Evolutionary conservation across 495 filamentous ascomycete species (phyloP).

Genomic region (Daldinia childiae): DNA sequence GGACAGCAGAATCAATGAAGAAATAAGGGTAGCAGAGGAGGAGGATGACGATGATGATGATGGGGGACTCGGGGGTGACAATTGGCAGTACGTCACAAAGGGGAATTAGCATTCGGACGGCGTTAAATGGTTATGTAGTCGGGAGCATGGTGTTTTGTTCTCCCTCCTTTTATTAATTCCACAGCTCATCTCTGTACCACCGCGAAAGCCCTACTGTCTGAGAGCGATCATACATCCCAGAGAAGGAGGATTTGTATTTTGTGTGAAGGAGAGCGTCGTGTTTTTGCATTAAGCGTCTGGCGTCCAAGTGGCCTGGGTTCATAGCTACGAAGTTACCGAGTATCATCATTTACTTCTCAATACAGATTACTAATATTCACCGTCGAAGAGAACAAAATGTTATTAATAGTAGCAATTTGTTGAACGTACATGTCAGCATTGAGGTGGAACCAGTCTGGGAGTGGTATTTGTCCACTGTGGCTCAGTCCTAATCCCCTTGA

Average conservation of each 20-base stretch:
- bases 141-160: conserved; percentile 4
- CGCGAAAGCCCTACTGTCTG: conserved; percentile 9
- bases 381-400: background rate
- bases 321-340: conserved; percentile 23
- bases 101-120: conserved; percentile 21
- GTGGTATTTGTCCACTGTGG: background rate
- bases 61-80: background rate
- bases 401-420: background rate
- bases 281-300: conserved; percentile 42
- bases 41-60: background rate
- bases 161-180: conserved; percentile 1
- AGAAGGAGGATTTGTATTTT: conserved; percentile 29
- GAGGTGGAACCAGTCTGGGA: background rate
- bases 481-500: background rate
- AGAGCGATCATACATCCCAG: conserved; percentile 16
- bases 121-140: conserved; percentile 20
- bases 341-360: conserved; percentile 4
- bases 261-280: conserved; percentile 10
- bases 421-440: background rate
- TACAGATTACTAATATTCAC: conserved; percentile 2
- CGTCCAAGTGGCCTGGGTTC: conserved; percentile 34
- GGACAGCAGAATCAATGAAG: background rate
- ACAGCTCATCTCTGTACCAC: background rate
- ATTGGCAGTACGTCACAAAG: conserved; percentile 10
- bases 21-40: background rate